Base-by-base conservation (phyloP, 1,139 yeast genomes). In the Yamadazyma diospyri region DNA sequence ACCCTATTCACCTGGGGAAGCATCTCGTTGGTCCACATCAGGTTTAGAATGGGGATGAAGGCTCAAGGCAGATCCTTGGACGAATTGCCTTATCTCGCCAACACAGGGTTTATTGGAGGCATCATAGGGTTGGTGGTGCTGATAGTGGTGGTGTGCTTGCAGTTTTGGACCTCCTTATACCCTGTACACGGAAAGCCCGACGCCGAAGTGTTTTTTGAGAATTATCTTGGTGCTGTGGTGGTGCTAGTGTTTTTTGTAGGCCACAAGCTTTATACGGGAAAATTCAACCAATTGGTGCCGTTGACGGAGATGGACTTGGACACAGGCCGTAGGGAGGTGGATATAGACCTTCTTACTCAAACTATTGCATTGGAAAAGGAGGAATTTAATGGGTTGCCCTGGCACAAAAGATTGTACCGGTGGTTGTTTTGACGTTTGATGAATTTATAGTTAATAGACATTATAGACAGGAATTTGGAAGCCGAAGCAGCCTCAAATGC, bases 161-260 rank as follows among this genome's bases (percentile, higher is more conserved):
- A 66, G 46, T 66, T 67, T 43, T 67, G 73, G 73, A 51, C 57
- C 15, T 56, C 71, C 3, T 51, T 66, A 33, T 66, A 43, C 46
- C 72, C 72, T 8, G 41, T 64, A 24, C 61, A 61, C 6, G 20
- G 38, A 11, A 36, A 42, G 23, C 72, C 72, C 16, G 33, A 51
- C 25, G 63, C 64, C 0, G 31, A 23, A 57, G 57, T 27, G 64
- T 81, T 81, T 65, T 81, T 81, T 56, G 60, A 69, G 53, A 69
- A 75, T 25, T 81, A 76, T 56, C 64, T 81, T 47, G 78, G 85
- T 22, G 72, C 73, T 31, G 81, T 79, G 15, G 77, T 81, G 34
- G 61, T 79, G 37, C 46, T 80, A 35, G 72, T 59, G 2, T 77
- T 76, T 48, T 79, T 76, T 59, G 32, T 73, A 16, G 70, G 69